These are phyloP conservation scores for Aspergillus coremiiformis DNA, from an alignment of 495 filamentous ascomycete genomes.

Conservation along the genomic window DNA sequence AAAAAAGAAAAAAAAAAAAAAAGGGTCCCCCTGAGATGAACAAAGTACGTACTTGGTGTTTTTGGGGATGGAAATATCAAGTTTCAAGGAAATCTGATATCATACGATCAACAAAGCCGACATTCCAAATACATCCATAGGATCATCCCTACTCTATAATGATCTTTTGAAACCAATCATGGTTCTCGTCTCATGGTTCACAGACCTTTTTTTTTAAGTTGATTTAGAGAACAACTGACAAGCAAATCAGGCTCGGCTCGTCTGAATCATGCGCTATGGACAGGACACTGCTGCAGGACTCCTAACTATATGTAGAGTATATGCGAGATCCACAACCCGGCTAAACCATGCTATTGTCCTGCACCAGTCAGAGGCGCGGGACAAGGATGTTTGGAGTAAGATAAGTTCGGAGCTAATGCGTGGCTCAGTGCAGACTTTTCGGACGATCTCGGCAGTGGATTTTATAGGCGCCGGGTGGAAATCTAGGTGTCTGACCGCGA, in stretches of 20 bases:
- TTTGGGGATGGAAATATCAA: too few relatives aligned
- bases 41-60: too few relatives aligned
- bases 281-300: neutral
- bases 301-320: neutral
- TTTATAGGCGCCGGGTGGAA: neutral
- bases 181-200: neutral
- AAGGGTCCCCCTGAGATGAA: too few relatives aligned
- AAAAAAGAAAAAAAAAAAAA: neutral
- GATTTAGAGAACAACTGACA: neutral
- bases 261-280: neutral
- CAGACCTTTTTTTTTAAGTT: neutral
- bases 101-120: constrained; percentile 10
- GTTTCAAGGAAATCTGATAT: constrained; percentile 10
- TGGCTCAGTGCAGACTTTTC: constrained; percentile 10
- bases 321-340: neutral
- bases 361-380: constrained; percentile 1
- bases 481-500: neutral
- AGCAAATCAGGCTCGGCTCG: neutral
- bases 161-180: neutral
- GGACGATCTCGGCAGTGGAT: neutral
- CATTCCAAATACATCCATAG: constrained; percentile 8
- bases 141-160: constrained; percentile 10
- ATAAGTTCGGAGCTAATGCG: constrained; percentile 11
- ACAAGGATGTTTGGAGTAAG: constrained; percentile 11
- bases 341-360: constrained; percentile 1